These are phyloP conservation scores for Phytophthora colocasiae DNA, from an alignment of 352 stramenopile species.

Conservation along the genomic window DNA sequence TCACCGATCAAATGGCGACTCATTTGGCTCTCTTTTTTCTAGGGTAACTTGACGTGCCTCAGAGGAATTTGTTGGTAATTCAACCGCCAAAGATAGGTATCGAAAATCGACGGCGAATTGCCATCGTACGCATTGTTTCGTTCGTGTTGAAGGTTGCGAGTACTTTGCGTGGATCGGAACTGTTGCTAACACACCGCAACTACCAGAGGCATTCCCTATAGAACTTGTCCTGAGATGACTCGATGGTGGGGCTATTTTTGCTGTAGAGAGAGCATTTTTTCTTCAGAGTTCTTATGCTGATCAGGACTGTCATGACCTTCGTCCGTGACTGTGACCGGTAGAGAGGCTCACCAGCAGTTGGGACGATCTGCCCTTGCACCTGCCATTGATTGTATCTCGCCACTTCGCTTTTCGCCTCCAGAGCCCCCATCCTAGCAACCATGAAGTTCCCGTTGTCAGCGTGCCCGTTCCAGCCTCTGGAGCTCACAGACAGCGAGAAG, in stretches of 20 bases:
- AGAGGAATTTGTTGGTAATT: too few species aligned
- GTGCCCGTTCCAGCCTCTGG: slow-evolving; percentile 39
- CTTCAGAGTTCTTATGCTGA: slow-evolving; percentile 33
- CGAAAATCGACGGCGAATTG: too few species aligned
- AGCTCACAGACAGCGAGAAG: slow-evolving; percentile 36
- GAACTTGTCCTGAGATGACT: slow-evolving; percentile 7
- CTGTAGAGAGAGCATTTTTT: slow-evolving; percentile 15
- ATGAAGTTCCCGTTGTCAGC: slow-evolving; percentile 53
- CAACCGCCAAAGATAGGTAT: too few species aligned
- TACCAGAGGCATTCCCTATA: slow-evolving; percentile 4
- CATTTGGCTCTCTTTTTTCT: too few species aligned
- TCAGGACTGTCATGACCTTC: slow-evolving; percentile 21
- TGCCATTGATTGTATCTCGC: not conserved
- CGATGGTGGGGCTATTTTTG: slow-evolving; percentile 8
- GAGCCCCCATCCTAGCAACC: not conserved
- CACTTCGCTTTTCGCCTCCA: slow-evolving; percentile 32
- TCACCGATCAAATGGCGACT: too few species aligned
- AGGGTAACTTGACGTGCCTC: too few species aligned
- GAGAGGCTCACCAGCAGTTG: slow-evolving; percentile 15
- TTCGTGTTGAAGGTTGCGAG: not conserved
- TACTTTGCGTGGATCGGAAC: not conserved
- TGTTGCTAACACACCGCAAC: not conserved
- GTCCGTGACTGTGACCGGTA: slow-evolving; percentile 6
- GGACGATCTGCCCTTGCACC: not conserved
- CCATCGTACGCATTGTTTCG: too few species aligned